Conservation (phyloP, 495 filamentous ascomycete genomes). For the Copromyces sp. region DNA sequence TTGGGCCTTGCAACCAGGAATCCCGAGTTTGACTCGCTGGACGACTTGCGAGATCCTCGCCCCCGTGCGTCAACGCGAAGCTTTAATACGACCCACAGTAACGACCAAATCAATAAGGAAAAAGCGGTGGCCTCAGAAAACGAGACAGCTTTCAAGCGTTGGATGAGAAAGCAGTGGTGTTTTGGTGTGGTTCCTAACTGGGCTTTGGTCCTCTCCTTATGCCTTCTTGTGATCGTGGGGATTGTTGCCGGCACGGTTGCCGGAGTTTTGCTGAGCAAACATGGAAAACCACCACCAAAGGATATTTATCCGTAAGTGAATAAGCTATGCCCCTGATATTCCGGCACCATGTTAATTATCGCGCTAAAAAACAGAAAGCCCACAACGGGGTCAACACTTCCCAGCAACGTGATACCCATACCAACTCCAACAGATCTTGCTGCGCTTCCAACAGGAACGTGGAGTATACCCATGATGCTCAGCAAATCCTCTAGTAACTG, state of each 20-base stretch:
- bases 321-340: background rate
- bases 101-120: conserved; percentile 31
- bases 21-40: conserved; percentile 44
- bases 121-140: conserved; percentile 34
- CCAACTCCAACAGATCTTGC: conserved; percentile 47
- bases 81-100: conserved; percentile 35
- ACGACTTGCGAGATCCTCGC: conserved; percentile 40
- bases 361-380: background rate
- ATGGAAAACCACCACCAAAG: conserved; percentile 18
- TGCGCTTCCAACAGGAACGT: conserved; percentile 55
- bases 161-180: conserved; percentile 47
- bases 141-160: conserved; percentile 35
- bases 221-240: conserved; percentile 48
- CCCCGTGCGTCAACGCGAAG: conserved; percentile 44
- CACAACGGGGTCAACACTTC: background rate
- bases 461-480: conserved; percentile 44
- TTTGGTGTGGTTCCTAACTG: conserved; percentile 60
- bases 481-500: conserved; percentile 56
- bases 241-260: conserved; percentile 52
- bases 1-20: conserved; percentile 44
- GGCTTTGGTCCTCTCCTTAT: conserved; percentile 47
- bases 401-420: conserved; percentile 46
- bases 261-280: conserved; percentile 24
- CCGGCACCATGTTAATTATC: background rate
- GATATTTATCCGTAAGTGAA: conserved; percentile 16